These are phyloP conservation scores for Linderniella brevidens DNA, from an alignment of 257 asterid species.

Conservation along the genomic window DNA sequence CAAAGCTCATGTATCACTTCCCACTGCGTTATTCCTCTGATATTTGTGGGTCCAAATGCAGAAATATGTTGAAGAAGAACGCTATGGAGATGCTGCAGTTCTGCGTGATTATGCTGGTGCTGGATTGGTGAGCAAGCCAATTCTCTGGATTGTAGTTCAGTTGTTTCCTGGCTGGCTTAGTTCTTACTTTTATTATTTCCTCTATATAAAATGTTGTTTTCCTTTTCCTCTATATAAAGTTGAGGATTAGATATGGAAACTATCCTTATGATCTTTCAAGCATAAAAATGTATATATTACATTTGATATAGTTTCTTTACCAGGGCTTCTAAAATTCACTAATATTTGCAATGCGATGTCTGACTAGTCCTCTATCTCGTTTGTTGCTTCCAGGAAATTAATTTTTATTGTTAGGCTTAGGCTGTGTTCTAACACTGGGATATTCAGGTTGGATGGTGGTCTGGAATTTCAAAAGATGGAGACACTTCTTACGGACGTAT, in stretches of 20 bases:
- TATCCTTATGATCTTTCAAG: no score
- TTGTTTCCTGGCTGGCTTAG: conserved; percentile 7
- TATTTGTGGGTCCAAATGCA: conserved; percentile 18
- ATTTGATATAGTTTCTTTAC: no score
- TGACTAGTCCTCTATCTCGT: neutral
- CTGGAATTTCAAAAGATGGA: conserved; percentile 68
- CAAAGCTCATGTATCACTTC: no score
- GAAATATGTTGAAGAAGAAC: conserved; percentile 75
- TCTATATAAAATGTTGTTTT: neutral
- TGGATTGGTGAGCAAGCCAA: conserved; percentile 67
- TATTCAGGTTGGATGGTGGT: conserved; percentile 98
- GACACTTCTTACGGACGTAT: conserved; percentile 80
- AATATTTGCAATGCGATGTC: no score
- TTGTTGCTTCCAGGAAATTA: neutral
- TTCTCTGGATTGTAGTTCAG: conserved; percentile 11
- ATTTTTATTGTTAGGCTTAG: neutral
- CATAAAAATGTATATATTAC: no score
- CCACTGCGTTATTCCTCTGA: neutral
- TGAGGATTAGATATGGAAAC: no score
- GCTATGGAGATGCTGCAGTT: conserved; percentile 66
- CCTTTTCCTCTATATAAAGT: neutral
- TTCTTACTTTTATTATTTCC: neutral
- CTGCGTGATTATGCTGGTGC: conserved; percentile 80
- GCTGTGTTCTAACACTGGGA: neutral
- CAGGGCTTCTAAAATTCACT: no score